These are phyloP conservation scores for Dioszegia aurantiaca DNA, from an alignment of 768 basidiomycete genomes.

Conservation along the genomic window DNA sequence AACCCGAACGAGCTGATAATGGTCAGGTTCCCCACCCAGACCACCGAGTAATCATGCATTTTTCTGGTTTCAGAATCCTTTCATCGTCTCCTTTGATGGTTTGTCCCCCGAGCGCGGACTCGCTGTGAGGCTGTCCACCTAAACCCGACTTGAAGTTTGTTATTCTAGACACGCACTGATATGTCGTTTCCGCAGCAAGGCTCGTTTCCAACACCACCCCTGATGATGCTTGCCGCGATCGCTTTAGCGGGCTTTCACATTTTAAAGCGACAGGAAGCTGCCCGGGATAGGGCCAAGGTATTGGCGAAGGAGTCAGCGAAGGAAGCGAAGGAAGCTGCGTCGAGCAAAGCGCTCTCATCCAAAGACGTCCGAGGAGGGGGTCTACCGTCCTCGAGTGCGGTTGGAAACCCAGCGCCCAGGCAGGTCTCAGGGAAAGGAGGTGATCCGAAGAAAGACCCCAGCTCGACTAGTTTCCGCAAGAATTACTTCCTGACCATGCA, in stretches of 20 bases:
- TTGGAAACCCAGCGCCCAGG: slow-evolving; percentile 35
- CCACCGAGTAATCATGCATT: slow-evolving; percentile 35
- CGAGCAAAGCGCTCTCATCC: slow-evolving; percentile 23
- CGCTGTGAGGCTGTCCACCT: background rate
- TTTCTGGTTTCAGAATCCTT: slow-evolving; percentile 19
- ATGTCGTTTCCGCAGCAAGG: slow-evolving; percentile 1
- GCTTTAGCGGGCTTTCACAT: slow-evolving; percentile 49
- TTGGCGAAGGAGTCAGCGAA: slow-evolving; percentile 27
- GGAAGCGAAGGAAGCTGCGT: slow-evolving; percentile 22
- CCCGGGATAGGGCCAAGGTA: slow-evolving; percentile 30
- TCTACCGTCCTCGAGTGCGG: slow-evolving; percentile 18
- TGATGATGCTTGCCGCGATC: slow-evolving; percentile 46
- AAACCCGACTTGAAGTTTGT: no score
- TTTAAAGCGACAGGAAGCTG: slow-evolving; percentile 42
- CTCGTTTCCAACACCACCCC: slow-evolving; percentile 38
- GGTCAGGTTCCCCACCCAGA: slow-evolving; percentile 41
- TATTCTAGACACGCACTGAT: no score
- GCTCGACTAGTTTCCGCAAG: slow-evolving; percentile 32
- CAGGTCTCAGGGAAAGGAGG: slow-evolving; percentile 31
- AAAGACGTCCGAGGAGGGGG: slow-evolving; percentile 31
- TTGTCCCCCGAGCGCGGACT: background rate
- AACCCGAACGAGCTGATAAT: slow-evolving; percentile 8
- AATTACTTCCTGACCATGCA: slow-evolving; percentile 53
- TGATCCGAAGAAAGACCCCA: slow-evolving; percentile 35
- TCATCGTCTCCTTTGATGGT: background rate